Evolutionary conservation across 192 early-diverging fungal species (phyloP).

Genomic region (Mortierella hygrophila): DNA sequence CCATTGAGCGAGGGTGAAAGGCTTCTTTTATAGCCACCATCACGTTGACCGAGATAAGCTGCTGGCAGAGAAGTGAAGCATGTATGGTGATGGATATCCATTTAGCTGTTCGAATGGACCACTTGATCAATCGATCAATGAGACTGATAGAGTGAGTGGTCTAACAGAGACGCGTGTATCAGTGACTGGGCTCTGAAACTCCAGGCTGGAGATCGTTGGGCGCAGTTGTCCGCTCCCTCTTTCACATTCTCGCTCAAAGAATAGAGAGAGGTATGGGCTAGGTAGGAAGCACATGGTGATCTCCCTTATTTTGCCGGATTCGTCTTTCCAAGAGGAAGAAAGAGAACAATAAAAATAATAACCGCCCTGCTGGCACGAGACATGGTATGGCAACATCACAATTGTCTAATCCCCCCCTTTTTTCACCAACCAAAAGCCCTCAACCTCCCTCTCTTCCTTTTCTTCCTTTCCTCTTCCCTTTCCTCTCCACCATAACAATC

Average conservation of each 20-base stretch:
- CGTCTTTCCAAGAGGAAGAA: not conserved
- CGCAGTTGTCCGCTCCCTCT: not conserved
- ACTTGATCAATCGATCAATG: too few relatives aligned
- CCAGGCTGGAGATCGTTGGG: not conserved
- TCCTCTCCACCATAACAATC: not conserved
- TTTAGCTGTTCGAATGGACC: too few relatives aligned
- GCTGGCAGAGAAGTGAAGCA: not conserved
- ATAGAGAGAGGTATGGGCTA: not conserved
- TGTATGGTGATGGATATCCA: not conserved
- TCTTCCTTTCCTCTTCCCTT: slow-evolving; percentile 10
- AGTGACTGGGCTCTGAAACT: not conserved
- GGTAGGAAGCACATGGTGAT: not conserved
- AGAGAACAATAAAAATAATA: not conserved
- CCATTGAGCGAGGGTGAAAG: not conserved
- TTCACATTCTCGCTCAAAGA: not conserved
- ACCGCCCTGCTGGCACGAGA: not conserved
- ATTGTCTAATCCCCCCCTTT: not conserved
- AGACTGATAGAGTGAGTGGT: slow-evolving; percentile 1
- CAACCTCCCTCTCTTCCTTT: slow-evolving; percentile 20
- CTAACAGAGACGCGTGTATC: not conserved
- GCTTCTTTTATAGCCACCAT: not conserved
- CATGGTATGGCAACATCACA: not conserved
- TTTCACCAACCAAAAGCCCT: not conserved
- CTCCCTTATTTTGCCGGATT: too few relatives aligned
- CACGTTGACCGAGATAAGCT: not conserved